These are phyloP conservation scores for Cyanidioschyzon merolae DNA, from an alignment of 23 red algal species.

Conservation along the genomic window DNA sequence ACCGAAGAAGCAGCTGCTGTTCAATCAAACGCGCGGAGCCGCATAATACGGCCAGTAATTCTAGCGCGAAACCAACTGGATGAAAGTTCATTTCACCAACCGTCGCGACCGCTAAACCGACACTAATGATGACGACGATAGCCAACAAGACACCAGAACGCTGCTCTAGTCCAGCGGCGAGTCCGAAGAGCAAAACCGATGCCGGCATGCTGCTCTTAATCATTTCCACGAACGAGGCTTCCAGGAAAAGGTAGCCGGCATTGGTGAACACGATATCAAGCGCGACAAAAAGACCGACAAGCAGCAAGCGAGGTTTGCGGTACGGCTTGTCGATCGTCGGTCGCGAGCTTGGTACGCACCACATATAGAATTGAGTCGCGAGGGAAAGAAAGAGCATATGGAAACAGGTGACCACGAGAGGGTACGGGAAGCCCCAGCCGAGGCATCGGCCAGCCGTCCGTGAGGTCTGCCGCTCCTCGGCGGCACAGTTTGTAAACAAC, in stretches of 20 bases:
- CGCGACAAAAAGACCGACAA: neutral
- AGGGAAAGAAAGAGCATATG: constrained; percentile 29
- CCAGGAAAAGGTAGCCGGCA: constrained; percentile 24
- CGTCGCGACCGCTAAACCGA: constrained; percentile 9
- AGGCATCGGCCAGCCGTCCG: neutral
- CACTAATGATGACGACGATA: constrained; percentile 15
- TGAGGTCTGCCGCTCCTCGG: neutral
- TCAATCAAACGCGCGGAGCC: constrained; percentile 16
- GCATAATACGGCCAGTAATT: constrained; percentile 21
- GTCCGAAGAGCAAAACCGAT: constrained; percentile 19
- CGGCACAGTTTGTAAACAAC: constrained; percentile 12
- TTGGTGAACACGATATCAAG: constrained; percentile 26
- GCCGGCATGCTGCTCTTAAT: constrained; percentile 28
- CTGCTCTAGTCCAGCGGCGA: neutral
- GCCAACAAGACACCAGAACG: neutral
- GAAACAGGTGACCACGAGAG: constrained; percentile 19
- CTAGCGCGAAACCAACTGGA: constrained; percentile 12
- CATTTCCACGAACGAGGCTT: constrained; percentile 33
- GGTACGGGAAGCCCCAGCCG: constrained; percentile 28
- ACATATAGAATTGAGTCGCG: neutral
- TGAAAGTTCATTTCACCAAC: constrained; percentile 30
- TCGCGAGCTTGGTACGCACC: neutral
- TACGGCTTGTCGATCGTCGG: neutral
- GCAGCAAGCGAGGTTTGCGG: neutral
- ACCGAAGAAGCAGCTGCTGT: constrained; percentile 16